Evolutionary conservation across 2,329 filamentous ascomycete genomes (phyloP), one percentile per base, ranked within the genome.

Genomic region (Paracoccidioides brasiliensis): DNA sequence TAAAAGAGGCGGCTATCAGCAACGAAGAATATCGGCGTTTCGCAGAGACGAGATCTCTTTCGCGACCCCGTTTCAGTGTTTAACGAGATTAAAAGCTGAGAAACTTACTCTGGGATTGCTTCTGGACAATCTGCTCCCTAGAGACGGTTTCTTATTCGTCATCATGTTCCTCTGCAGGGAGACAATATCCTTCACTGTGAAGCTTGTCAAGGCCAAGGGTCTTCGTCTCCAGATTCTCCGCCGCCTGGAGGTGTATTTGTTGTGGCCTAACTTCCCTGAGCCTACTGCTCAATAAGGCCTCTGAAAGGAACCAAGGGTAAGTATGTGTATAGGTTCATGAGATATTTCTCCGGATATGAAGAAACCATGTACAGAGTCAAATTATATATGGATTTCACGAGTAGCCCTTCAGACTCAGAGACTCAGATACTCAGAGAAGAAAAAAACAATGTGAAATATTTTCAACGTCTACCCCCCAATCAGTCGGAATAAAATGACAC

Each of bases 71-170:
- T 22, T 22, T 22, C 22, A 30, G 22, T 14, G 3, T 22, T 22
- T 12, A 48, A 33, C 5, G 14, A 37, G 22, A n/a, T 49, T 33
- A n/a, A 28, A 12, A 30, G 28, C 14, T 46, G 10, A 49, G 6
- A 15, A 35, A 40, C 63, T 57, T 61, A 64, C 63, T 33, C 63
- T 62, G 30, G 62, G 55, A 30, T 62, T 58, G 38, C 57, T 60
- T 48, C 59, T 30, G 12, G 43, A 46, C 22, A 59, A 51, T 43
- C 60, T 64, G 54, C 55, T 57, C 8, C 59, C 51, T 58, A 35
- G 33, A 3, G 41, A 49, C 40, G 43, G 35, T 9, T 37, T 53
- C n/a, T 53, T 46, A 33, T 43, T 44, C 14, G 33, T 30, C 22
- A 30, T 52, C 28, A 41, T 42, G 28, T 12, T 42, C 4, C 10